A percentile compares a stretch with the other conserved stretches of the same genome.
Conservation (phyloP, 1,284 basidiomycete genomes). For the Ganoderma sinense region DNA sequence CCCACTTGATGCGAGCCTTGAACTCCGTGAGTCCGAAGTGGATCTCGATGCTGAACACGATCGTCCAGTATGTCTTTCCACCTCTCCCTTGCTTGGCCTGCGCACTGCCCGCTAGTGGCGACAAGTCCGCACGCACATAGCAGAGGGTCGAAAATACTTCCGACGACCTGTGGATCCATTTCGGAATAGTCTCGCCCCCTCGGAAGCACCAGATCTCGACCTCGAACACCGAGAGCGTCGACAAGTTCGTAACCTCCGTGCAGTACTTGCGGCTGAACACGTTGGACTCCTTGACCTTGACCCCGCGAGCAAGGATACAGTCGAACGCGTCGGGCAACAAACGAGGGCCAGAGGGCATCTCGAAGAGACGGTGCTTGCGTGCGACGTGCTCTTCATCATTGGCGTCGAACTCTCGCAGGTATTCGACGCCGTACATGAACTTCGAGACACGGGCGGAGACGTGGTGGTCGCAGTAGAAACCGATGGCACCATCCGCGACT, state of each 20-base stretch:
- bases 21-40: constrained; percentile 84
- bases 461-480: constrained; percentile 84
- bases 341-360: constrained; percentile 77
- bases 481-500: constrained; percentile 81
- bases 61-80: constrained; percentile 80
- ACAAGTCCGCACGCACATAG: constrained; percentile 77
- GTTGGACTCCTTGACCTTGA: constrained; percentile 80
- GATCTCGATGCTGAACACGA: constrained; percentile 82
- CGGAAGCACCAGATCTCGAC: constrained; percentile 84
- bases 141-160: constrained; percentile 80
- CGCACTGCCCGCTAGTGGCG: constrained; percentile 71
- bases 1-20: constrained; percentile 81
- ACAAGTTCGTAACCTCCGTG: constrained; percentile 77
- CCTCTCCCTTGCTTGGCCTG: constrained; percentile 67
- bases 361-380: constrained; percentile 70
- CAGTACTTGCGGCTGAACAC: constrained; percentile 83
- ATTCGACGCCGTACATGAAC: constrained; percentile 84
- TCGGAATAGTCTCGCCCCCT: constrained; percentile 69
- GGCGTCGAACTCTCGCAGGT: constrained; percentile 69
- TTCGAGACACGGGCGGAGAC: constrained; percentile 79
- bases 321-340: constrained; percentile 81
- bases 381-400: constrained; percentile 70
- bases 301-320: constrained; percentile 68
- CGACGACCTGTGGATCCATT: constrained; percentile 69
- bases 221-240: constrained; percentile 78